phyloP scores from a whole-genome alignment of 75 land plant species.

The Sequoiadendron giganteum region DNA sequence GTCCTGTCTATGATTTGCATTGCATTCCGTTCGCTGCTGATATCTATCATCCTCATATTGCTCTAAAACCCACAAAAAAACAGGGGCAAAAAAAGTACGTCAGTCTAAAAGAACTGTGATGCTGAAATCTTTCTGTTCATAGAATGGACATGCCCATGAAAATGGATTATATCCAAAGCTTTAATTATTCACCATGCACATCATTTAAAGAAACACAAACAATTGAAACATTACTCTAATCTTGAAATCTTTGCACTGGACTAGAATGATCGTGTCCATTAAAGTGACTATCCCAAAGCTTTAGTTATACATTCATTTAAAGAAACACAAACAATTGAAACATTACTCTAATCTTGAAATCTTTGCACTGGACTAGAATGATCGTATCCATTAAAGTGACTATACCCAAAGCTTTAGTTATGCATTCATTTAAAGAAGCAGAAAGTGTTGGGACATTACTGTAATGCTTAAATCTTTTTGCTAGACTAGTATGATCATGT shows the following conservation, averaged over 20 bases:
- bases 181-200: not conserved
- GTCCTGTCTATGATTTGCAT: conserved; percentile 20
- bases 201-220: not conserved
- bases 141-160: not conserved
- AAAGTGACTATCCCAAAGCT: no score
- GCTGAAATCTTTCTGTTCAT: not conserved
- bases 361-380: no score
- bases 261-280: no score
- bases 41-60: conserved; percentile 11
- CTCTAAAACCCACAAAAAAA: not conserved
- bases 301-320: no score
- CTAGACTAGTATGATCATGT: no score
- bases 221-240: not conserved
- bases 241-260: no score
- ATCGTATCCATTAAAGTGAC: no score
- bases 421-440: not conserved
- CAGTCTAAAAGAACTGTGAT: not conserved
- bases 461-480: not conserved
- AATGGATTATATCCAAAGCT: not conserved
- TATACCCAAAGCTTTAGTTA: no score
- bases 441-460: not conserved
- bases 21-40: conserved; percentile 12
- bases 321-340: not conserved
- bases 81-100: no score
- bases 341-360: no score